Conservation (phyloP, 768 basidiomycete genomes). For the Psilocybe tampanensis region DNA sequence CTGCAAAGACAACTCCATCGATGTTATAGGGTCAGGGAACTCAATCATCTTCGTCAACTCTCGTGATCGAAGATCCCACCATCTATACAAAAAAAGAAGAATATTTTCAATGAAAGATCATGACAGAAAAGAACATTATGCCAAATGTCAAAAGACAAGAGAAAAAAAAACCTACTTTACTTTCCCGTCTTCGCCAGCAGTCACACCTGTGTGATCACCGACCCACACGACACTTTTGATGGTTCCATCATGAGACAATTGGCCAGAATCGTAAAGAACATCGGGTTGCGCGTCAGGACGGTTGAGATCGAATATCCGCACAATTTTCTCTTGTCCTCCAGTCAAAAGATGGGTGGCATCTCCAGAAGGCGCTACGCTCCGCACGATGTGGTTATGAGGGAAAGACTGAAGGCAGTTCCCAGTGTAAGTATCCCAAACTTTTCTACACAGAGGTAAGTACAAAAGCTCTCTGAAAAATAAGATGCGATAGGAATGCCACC, state of each 20-base stretch:
- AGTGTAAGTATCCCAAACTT: constrained; percentile 94
- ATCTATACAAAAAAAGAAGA: constrained; percentile 48
- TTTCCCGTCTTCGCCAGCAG: constrained; percentile 89
- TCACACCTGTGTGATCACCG: constrained; percentile 83
- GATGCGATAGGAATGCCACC: constrained; percentile 28
- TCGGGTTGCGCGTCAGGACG: constrained; percentile 88
- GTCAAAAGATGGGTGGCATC: constrained; percentile 71
- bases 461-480: constrained; percentile 6
- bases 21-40: constrained; percentile 82
- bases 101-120: constrained; percentile 7
- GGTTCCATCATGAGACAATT: constrained; percentile 81
- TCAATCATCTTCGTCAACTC: constrained; percentile 68
- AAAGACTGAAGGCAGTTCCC: constrained; percentile 93
- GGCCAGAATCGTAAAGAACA: constrained; percentile 65
- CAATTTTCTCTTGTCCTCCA: constrained; percentile 97
- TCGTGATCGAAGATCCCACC: constrained; percentile 94
- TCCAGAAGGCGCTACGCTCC: constrained; percentile 88
- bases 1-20: constrained; percentile 87
- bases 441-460: constrained; percentile 49
- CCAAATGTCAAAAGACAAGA: constrained; percentile 1
- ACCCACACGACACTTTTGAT: constrained; percentile 95
- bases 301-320: constrained; percentile 89
- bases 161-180: constrained; percentile 72
- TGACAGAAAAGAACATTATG: background rate
- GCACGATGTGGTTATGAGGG: constrained; percentile 97